phyloP scores from a whole-genome alignment of 2,329 filamentous ascomycete species.

The Chaetomiaceae sp. region DNA sequence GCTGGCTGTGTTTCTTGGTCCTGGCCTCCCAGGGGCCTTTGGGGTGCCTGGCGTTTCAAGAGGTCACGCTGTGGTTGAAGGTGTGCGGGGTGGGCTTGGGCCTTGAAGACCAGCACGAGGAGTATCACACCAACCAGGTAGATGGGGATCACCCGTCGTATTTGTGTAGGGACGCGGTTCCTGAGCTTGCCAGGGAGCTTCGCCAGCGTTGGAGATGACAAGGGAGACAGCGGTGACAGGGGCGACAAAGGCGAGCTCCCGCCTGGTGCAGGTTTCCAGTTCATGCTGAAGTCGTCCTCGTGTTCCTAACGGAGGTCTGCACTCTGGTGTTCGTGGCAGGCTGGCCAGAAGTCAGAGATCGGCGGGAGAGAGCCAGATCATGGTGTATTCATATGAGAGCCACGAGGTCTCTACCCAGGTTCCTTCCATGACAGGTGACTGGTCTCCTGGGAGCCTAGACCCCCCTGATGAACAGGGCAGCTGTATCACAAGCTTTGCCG shows the following conservation, averaged over 20 bases:
- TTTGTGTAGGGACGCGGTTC: slow-evolving; percentile 41
- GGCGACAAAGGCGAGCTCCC: slow-evolving; percentile 4
- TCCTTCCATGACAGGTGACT: no score
- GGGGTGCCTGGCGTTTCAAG: slow-evolving; percentile 16
- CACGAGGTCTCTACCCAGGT: no score
- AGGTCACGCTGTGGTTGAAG: slow-evolving; percentile 40
- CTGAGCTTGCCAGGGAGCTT: slow-evolving; percentile 23
- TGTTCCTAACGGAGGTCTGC: background rate
- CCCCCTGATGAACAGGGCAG: background rate
- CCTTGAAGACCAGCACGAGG: slow-evolving; percentile 36
- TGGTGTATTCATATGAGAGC: no score
- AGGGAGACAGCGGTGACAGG: slow-evolving; percentile 8
- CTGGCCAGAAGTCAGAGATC: no score
- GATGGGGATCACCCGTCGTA: slow-evolving; percentile 44
- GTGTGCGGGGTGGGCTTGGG: background rate
- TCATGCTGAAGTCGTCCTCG: background rate
- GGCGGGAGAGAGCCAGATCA: no score
- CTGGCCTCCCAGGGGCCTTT: background rate
- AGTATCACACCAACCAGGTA: slow-evolving; percentile 41
- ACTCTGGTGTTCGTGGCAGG: no score
- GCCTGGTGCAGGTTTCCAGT: slow-evolving; percentile 4
- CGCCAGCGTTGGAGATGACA: background rate
- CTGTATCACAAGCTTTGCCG: slow-evolving; percentile 1
- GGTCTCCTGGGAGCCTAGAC: no score
- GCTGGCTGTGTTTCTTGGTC: background rate